Evolutionary conservation across 169 alveolate species (phyloP).

Genomic region (Plasmodium yoelii): DNA sequence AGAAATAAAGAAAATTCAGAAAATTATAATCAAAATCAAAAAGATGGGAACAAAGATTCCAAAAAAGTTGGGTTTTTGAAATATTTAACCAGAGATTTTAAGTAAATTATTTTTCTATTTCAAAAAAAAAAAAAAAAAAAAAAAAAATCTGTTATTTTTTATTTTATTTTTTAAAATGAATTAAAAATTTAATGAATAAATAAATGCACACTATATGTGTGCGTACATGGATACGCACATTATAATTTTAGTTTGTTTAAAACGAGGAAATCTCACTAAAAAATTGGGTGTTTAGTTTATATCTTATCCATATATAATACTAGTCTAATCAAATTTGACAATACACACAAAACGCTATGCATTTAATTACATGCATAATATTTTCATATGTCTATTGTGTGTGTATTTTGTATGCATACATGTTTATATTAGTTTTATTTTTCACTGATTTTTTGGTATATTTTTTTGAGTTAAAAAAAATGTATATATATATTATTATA

Average conservation of each 20-base stretch:
- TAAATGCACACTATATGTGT: no score
- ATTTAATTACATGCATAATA: background rate
- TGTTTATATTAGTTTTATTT: constrained; percentile 3
- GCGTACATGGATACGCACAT: no score
- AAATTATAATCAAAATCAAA: constrained; percentile 8
- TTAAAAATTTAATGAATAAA: no score
- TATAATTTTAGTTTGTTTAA: no score
- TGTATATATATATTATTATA: background rate
- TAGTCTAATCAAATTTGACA: no score
- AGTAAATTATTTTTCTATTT: background rate
- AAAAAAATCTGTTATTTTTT: no score
- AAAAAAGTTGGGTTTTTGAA: constrained; percentile 52
- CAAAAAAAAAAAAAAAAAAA: no score
- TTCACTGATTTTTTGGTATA: background rate
- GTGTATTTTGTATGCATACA: background rate
- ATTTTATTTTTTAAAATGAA: no score
- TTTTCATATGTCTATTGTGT: background rate
- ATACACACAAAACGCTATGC: no score
- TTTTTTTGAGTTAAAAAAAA: background rate
- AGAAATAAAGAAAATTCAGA: constrained; percentile 49
- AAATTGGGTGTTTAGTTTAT: no score
- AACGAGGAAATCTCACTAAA: no score
- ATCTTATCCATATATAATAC: no score
- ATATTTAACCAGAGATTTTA: constrained; percentile 36
- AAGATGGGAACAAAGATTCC: constrained; percentile 29